Evolutionary conservation across 331 rosid species (phyloP).

Genomic region (Rosa hybrid): DNA sequence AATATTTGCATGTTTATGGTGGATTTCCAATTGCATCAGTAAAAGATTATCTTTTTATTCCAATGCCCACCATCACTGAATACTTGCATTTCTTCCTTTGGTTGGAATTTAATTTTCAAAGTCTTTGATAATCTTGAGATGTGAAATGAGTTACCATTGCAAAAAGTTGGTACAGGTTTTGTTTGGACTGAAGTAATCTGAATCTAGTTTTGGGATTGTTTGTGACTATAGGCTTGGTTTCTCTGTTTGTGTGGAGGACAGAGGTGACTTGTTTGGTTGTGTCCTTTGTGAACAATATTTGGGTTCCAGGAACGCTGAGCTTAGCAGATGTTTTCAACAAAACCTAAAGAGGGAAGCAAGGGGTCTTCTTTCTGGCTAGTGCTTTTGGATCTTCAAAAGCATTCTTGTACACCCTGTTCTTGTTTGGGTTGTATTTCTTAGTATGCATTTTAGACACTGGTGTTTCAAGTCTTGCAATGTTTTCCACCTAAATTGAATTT

Average conservation of each 20-base stretch:
- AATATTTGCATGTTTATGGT: conserved; percentile 12
- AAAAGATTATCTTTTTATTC: background rate
- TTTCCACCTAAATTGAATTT: too few relatives aligned
- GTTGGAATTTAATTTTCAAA: background rate
- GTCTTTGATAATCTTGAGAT: background rate
- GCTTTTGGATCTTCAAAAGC: too few relatives aligned
- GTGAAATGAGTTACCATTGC: too few relatives aligned
- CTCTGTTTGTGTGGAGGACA: background rate
- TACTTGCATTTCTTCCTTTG: background rate
- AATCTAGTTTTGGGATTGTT: background rate
- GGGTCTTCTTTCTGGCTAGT: too few relatives aligned
- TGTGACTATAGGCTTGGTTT: background rate
- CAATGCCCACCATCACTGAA: background rate
- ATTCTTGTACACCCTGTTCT: too few relatives aligned
- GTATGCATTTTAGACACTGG: too few relatives aligned
- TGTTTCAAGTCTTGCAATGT: too few relatives aligned
- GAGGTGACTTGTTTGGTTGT: background rate
- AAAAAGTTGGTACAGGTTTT: background rate
- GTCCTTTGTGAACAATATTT: background rate
- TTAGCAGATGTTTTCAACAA: too few relatives aligned
- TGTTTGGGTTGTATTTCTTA: too few relatives aligned
- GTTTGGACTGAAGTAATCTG: background rate
- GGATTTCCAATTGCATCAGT: conserved; percentile 12
- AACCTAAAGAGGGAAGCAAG: too few relatives aligned
- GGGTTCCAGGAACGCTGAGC: too few relatives aligned